Evolutionary conservation across 768 basidiomycete genomes (phyloP), one percentile per base, ranked within the genome.

Genomic region (Botryobasidium botryosum): DNA sequence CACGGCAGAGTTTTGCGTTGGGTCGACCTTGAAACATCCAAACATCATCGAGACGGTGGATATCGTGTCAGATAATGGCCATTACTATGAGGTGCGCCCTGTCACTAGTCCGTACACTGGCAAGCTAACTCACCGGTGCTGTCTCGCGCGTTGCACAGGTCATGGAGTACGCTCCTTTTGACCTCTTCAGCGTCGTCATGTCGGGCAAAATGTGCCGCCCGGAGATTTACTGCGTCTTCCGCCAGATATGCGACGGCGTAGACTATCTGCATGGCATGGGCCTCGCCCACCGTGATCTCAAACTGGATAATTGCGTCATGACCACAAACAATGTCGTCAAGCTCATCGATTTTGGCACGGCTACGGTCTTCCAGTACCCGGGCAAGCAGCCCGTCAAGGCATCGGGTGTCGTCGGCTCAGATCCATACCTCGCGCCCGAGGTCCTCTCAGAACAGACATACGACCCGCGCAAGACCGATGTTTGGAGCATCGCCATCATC

Each of bases 241-340:
- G 90, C 49, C 94, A 99, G 63, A 96, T 99, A 53, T 86, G 91
- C 62, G 83, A 87, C 55, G 94, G 94, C 45, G 92, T 99, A 50
- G 84, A 92, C 61, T 97, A 99, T 60, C 77, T 99, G 40, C 94
- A 99, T 63, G 81, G 85, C 52, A 78, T 97, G 68, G 94, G 94
- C 23, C 79, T 97, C 41, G 94, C 94, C 4, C 94, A 99, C 58
- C 85, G 94, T 36, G 94, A 99, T 62, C 76, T 99, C 64, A 99
- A 99, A 63, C 81, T 99, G 49, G 94, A 99, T 67, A 99, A 99
- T 61, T 97, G 94, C 62, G 94, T 99, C 66, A 94, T 99, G 86
- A 92, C 84, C n/a, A 67, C 68, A 3, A 71, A 80, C 57, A 88
- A 96, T 57, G 74, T 94, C 53, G 86, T 99, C 67, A 99, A 99